phyloP scores from a whole-genome alignment of 345 rosid genomes.

The Lepidium sativum region DNA sequence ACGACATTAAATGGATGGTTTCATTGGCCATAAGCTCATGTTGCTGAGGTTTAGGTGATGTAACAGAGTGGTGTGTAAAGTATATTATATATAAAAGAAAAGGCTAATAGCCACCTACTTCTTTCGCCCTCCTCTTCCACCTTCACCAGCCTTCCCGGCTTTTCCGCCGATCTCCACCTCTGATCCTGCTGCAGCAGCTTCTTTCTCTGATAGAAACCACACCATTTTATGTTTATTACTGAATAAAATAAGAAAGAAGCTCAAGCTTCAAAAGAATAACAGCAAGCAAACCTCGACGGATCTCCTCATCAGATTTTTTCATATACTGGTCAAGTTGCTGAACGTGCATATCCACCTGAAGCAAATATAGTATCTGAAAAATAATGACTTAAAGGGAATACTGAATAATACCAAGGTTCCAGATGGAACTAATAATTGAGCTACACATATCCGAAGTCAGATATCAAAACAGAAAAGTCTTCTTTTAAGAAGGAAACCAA shows the following conservation, averaged over 20 bases:
- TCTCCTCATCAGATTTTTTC: conserved; percentile 69
- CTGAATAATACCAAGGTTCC: not conserved
- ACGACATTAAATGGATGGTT: not conserved
- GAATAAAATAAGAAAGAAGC: not conserved
- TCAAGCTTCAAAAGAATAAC: not conserved
- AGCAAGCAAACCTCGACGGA: conserved; percentile 45
- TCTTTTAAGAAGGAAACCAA: not conserved
- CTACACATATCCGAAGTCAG: not conserved
- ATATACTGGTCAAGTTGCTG: conserved; percentile 90
- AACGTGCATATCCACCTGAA: conserved; percentile 92
- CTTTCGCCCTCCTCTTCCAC: conserved; percentile 95
- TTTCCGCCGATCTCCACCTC: conserved; percentile 39
- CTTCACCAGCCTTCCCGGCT: conserved; percentile 59
- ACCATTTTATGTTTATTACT: not conserved
- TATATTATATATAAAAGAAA: not conserved
- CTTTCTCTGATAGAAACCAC: conserved; percentile 49
- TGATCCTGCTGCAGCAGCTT: conserved; percentile 38
- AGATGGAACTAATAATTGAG: conserved; percentile 11
- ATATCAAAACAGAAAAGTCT: not conserved
- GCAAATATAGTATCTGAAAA: conserved; percentile 24
- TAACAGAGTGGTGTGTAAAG: not conserved
- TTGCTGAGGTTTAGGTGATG: conserved; percentile 1
- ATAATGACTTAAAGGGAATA: conserved; percentile 14
- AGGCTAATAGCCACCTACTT: conserved; percentile 42
- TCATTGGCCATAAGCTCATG: not conserved